Conservation (phyloP, 306 rosid genomes). For the Corylus heterophylla region DNA sequence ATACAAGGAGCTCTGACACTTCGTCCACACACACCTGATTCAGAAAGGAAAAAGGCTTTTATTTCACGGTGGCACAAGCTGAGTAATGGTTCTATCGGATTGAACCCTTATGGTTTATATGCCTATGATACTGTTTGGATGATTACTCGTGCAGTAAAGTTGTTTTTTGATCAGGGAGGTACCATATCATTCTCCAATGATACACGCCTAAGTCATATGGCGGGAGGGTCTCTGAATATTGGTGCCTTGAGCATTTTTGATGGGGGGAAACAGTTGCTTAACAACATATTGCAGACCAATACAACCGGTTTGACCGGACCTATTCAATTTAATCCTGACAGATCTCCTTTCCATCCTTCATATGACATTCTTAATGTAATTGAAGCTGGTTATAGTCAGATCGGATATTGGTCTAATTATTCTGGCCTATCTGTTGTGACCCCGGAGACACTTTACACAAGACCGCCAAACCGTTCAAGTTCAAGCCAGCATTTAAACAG, state of each 20-base stretch:
- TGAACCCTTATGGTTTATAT: slow-evolving; percentile 53
- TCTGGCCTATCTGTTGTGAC: slow-evolving; percentile 45
- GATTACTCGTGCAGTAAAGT: slow-evolving; percentile 39
- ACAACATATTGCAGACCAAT: slow-evolving; percentile 37
- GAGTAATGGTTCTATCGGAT: slow-evolving; percentile 54
- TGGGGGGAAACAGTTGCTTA: slow-evolving; percentile 43
- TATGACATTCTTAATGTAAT: slow-evolving; percentile 46
- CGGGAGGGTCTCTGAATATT: slow-evolving; percentile 38
- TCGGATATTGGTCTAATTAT: slow-evolving; percentile 51
- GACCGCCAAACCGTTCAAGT: slow-evolving; percentile 26
- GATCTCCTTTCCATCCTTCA: slow-evolving; percentile 39
- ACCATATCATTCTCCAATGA: slow-evolving; percentile 36
- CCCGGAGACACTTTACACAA: slow-evolving; percentile 30
- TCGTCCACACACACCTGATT: slow-evolving; percentile 47
- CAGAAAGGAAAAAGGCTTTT: slow-evolving; percentile 37
- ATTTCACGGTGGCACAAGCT: slow-evolving; percentile 42
- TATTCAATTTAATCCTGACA: slow-evolving; percentile 35
- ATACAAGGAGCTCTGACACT: slow-evolving; percentile 53
- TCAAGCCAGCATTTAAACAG: slow-evolving; percentile 29
- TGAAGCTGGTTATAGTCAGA: slow-evolving; percentile 26
- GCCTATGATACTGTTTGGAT: slow-evolving; percentile 64
- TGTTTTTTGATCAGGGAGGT: slow-evolving; percentile 45
- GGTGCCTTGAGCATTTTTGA: slow-evolving; percentile 40
- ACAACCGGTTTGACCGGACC: slow-evolving; percentile 48
- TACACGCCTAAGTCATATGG: not conserved